These are phyloP conservation scores for Fusarium illudens DNA, from an alignment of 2,329 filamentous ascomycete species.

Conservation along the genomic window DNA sequence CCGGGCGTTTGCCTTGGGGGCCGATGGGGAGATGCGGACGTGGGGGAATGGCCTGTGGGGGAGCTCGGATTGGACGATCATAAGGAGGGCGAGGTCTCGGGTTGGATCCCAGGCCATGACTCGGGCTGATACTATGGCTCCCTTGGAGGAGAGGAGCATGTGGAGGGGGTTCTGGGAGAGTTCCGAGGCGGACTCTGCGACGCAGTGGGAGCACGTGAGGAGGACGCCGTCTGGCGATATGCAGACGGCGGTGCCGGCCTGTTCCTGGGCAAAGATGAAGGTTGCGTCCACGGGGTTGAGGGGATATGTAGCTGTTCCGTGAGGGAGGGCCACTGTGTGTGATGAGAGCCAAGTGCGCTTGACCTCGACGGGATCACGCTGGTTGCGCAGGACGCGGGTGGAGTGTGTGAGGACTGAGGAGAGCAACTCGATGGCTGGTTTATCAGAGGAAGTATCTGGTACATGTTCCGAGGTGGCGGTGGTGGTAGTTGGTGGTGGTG, in stretches of 20 bases:
- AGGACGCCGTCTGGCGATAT: slow-evolving; percentile 54
- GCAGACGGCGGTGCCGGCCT: slow-evolving; percentile 61
- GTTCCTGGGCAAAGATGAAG: slow-evolving; percentile 58
- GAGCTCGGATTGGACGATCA: slow-evolving; percentile 46
- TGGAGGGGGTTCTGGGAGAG: slow-evolving; percentile 39
- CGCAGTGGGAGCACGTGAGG: slow-evolving; percentile 61
- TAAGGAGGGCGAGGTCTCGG: slow-evolving; percentile 58
- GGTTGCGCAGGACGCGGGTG: neutral
- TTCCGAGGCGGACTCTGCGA: slow-evolving; percentile 53
- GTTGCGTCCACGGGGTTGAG: slow-evolving; percentile 38
- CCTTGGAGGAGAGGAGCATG: slow-evolving; percentile 56
- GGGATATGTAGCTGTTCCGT: neutral
- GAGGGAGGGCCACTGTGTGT: slow-evolving; percentile 26
- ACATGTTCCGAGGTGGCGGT: neutral
- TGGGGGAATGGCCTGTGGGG: slow-evolving; percentile 32
- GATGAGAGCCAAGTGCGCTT: slow-evolving; percentile 34
- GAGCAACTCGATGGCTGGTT: slow-evolving; percentile 3
- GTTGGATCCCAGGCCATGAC: slow-evolving; percentile 52
- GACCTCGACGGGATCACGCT: slow-evolving; percentile 5
- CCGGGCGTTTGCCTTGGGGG: slow-evolving; percentile 29
- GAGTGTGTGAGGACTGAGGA: neutral
- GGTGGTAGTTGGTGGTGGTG: neutral
- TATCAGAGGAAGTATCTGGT: neutral
- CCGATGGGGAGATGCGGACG: slow-evolving; percentile 14
- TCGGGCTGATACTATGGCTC: slow-evolving; percentile 49